These are phyloP conservation scores for Ascomycota sp. DNA, from an alignment of 2,329 filamentous ascomycete genomes.

Conservation along the genomic window DNA sequence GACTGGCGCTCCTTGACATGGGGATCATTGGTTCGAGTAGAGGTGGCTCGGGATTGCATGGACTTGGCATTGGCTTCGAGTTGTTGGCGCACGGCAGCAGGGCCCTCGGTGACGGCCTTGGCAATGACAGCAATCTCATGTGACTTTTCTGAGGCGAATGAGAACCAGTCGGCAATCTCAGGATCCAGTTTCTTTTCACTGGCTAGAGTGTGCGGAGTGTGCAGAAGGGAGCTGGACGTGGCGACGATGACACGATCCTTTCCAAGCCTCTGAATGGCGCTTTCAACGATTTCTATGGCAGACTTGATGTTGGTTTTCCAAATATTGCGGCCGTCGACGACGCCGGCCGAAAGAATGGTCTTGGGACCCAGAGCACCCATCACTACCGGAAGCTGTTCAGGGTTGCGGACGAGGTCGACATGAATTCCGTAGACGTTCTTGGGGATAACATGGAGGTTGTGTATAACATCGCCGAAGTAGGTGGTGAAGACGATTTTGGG, in stretches of 20 bases:
- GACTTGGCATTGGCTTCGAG: conserved; percentile 96
- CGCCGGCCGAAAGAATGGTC: conserved; percentile 82
- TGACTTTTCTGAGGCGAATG: conserved; percentile 90
- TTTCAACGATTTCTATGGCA: conserved; percentile 78
- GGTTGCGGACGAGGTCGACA: conserved; percentile 92
- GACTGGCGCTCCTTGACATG: conserved; percentile 92
- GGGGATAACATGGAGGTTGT: conserved; percentile 87
- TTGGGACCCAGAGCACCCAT: conserved; percentile 64
- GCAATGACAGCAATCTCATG: conserved; percentile 79
- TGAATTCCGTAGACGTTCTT: conserved; percentile 70
- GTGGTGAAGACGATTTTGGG: conserved; percentile 83
- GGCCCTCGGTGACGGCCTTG: conserved; percentile 89
- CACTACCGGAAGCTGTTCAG: conserved; percentile 85
- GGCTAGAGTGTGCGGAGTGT: conserved; percentile 92
- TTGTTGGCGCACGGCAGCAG: conserved; percentile 65
- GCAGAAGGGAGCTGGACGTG: conserved; percentile 91
- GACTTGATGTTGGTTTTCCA: conserved; percentile 99
- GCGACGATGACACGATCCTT: conserved; percentile 95
- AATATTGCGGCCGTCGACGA: conserved; percentile 98
- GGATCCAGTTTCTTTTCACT: conserved; percentile 96
- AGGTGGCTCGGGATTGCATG: conserved; percentile 74
- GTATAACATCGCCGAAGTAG: conserved; percentile 98
- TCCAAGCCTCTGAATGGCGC: conserved; percentile 81
- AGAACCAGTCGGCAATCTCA: conserved; percentile 96
- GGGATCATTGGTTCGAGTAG: conserved; percentile 89